phyloP scores from a whole-genome alignment of 1,284 basidiomycete genomes.

The Fomitopsis palustris region DNA sequence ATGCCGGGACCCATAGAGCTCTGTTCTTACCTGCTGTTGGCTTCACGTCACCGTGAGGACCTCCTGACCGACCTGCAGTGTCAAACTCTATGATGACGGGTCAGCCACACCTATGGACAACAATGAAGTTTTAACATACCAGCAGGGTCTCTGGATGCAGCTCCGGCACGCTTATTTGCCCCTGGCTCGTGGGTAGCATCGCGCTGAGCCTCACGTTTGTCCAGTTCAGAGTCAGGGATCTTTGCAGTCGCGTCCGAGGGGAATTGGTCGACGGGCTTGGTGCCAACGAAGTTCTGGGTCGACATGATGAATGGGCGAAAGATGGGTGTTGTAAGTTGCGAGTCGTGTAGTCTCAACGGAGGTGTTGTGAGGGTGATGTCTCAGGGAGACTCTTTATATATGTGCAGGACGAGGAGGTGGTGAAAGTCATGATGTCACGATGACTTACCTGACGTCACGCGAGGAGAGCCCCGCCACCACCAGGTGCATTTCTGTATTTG shows the following conservation, averaged over 20 bases:
- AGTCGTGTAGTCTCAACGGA: not conserved
- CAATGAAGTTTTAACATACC: not conserved
- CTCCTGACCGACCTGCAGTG: slow-evolving; percentile 1
- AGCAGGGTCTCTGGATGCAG: slow-evolving; percentile 11
- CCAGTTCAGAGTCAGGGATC: slow-evolving; percentile 9
- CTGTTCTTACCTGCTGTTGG: not conserved
- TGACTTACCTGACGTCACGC: not conserved
- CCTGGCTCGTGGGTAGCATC: slow-evolving; percentile 7
- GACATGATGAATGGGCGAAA: slow-evolving; percentile 7
- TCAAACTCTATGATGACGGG: not conserved
- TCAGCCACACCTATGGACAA: not conserved
- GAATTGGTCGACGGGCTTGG: slow-evolving; percentile 10
- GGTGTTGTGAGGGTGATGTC: not conserved
- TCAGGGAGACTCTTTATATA: not conserved
- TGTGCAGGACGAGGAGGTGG: not conserved
- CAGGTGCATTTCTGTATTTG: not conserved
- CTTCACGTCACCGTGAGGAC: slow-evolving; percentile 1
- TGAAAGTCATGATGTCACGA: not conserved
- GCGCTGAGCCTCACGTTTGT: slow-evolving; percentile 8
- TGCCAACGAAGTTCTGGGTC: slow-evolving; percentile 10
- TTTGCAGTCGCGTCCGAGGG: slow-evolving; percentile 4
- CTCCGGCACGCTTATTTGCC: slow-evolving; percentile 15
- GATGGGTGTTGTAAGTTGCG: not conserved
- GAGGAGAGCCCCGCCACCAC: not conserved
- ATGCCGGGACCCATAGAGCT: not conserved